Conservation (phyloP, 2,329 filamentous ascomycete genomes). For the Ascochyta rabiei region DNA sequence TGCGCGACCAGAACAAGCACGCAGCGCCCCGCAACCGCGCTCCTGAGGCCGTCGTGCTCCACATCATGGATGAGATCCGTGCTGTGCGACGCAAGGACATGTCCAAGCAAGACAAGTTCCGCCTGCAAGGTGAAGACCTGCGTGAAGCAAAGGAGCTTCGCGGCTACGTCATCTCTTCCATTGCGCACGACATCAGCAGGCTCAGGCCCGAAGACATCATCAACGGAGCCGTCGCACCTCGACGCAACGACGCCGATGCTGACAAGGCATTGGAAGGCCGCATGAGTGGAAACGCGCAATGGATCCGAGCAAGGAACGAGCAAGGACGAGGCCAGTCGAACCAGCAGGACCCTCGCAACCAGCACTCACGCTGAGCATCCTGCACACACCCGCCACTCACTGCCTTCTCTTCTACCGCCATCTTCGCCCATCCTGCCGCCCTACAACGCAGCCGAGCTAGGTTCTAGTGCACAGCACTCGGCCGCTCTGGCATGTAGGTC, state of each 20-base stretch:
- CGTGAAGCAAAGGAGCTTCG: conserved; percentile 77
- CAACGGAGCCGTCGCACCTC: conserved; percentile 29
- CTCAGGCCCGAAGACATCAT: conserved; percentile 61
- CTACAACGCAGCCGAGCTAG: conserved; percentile 22
- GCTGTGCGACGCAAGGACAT: conserved; percentile 82
- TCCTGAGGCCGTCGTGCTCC: conserved; percentile 87
- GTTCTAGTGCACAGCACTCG: conserved; percentile 17
- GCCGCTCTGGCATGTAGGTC: conserved; percentile 23
- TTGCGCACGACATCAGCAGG: conserved; percentile 74
- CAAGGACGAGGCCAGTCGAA: conserved; percentile 43
- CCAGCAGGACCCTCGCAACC: conserved; percentile 47
- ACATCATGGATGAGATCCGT: conserved; percentile 91
- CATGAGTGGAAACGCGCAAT: conserved; percentile 48
- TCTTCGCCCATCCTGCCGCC: conserved; percentile 14
- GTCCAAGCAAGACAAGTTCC: conserved; percentile 82
- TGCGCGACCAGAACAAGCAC: conserved; percentile 71
- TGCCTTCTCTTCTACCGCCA: conserved; percentile 8
- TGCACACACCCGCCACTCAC: background rate
- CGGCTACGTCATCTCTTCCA: conserved; percentile 73
- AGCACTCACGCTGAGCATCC: conserved; percentile 44
- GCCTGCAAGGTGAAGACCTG: conserved; percentile 79
- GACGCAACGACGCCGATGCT: conserved; percentile 52
- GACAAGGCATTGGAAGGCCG: conserved; percentile 56
- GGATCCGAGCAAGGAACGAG: conserved; percentile 46
- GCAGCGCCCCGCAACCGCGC: conserved; percentile 78